These are phyloP conservation scores for Scalesia atractyloides DNA, from an alignment of 129 eudicot genomes.

Conservation along the genomic window DNA sequence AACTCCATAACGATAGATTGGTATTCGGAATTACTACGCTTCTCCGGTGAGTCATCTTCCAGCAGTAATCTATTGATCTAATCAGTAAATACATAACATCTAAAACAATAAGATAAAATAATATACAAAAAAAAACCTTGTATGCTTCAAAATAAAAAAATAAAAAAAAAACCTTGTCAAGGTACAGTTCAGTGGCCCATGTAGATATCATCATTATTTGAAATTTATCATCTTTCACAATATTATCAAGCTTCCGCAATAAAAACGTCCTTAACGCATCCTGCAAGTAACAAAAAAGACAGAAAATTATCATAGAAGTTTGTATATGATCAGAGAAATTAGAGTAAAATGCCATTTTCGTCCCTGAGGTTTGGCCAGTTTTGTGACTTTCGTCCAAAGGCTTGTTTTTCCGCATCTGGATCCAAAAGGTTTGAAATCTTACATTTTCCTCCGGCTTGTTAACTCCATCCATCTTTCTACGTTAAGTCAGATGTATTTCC, in stretches of 20 bases:
- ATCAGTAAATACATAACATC: conserved; percentile 22
- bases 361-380: too few species aligned
- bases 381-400: too few species aligned
- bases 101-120: neutral
- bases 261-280: conserved; percentile 91
- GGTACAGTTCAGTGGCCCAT: conserved; percentile 90
- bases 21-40: conserved; percentile 53
- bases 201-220: conserved; percentile 94
- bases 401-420: too few species aligned
- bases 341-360: too few species aligned
- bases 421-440: too few species aligned
- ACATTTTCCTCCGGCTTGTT: too few species aligned
- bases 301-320: neutral
- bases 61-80: conserved; percentile 90
- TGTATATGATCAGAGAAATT: neutral
- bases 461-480: too few species aligned
- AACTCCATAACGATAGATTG: conserved; percentile 72
- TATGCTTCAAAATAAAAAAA: neutral
- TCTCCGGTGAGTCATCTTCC: conserved; percentile 63
- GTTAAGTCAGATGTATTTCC: too few species aligned
- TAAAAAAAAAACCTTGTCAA: conserved; percentile 76
- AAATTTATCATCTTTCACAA: conserved; percentile 81
- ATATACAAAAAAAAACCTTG: neutral
- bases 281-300: conserved; percentile 42
- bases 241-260: conserved; percentile 83